Conservation (phyloP, 176 grass and related monocot genomes). For the Paspalum vaginatum region DNA sequence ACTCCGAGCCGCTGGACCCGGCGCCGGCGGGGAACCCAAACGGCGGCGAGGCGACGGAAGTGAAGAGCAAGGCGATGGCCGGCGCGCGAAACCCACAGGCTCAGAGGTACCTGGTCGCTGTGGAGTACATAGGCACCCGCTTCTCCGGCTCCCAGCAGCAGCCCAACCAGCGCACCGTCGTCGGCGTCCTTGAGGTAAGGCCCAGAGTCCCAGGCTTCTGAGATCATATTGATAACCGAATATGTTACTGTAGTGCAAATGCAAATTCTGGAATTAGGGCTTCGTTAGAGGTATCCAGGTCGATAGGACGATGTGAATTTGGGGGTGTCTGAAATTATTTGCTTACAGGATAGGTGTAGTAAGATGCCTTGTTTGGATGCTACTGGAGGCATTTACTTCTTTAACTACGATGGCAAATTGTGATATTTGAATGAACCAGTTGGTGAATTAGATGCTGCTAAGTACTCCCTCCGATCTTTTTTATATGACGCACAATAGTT, state of each 20-base stretch:
- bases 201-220: conserved; percentile 10
- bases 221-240: background rate
- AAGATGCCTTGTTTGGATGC: background rate
- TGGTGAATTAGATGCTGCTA: background rate
- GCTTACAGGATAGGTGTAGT: background rate
- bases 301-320: conserved; percentile 17
- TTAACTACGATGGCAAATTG: background rate
- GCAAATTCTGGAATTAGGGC: background rate
- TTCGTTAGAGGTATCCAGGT: background rate
- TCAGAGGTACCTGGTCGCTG: conserved; percentile 84
- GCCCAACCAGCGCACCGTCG: conserved; percentile 77
- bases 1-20: conserved; percentile 21
- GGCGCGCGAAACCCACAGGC: conserved; percentile 46
- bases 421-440: background rate
- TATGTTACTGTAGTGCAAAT: background rate
- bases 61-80: conserved; percentile 36
- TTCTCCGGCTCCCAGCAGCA: conserved; percentile 92
- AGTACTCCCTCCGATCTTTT: too few relatives aligned
- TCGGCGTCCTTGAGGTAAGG: conserved; percentile 83
- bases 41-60: background rate
- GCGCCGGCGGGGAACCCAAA: conserved; percentile 3
- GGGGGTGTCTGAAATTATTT: background rate
- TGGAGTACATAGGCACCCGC: conserved; percentile 86
- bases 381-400: background rate
- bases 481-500: too few relatives aligned